Evolutionary conservation across 192 early-diverging fungal species (phyloP).

Genomic region (Kickxella alabastrina): DNA sequence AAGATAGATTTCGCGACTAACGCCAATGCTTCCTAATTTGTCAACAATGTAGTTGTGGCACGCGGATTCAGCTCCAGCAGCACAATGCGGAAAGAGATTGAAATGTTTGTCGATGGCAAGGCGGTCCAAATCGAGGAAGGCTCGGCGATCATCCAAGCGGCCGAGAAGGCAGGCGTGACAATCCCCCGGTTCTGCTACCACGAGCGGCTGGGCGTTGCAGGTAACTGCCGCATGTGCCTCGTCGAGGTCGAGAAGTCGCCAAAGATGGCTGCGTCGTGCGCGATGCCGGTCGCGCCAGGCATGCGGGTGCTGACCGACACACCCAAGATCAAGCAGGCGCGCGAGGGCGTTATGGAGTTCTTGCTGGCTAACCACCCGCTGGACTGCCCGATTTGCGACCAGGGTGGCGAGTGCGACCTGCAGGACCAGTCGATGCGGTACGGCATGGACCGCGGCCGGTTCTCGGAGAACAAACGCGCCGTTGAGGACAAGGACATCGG

Average conservation of each 20-base stretch:
- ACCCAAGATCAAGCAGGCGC: conserved; percentile 92
- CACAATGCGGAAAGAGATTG: conserved; percentile 58
- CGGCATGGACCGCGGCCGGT: conserved; percentile 90
- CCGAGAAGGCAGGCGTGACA: conserved; percentile 88
- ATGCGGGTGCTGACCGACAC: conserved; percentile 97
- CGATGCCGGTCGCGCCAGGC: conserved; percentile 94
- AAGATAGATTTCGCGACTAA: neutral
- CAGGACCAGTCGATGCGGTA: conserved; percentile 98
- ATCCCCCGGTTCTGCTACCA: conserved; percentile 72
- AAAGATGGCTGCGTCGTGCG: conserved; percentile 95
- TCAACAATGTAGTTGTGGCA: neutral
- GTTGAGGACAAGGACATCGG: conserved; percentile 97
- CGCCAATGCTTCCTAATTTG: no score
- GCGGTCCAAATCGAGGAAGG: conserved; percentile 87
- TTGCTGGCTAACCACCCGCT: conserved; percentile 96
- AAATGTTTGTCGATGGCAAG: conserved; percentile 89
- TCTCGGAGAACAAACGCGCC: conserved; percentile 90
- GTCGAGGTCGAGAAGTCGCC: conserved; percentile 96
- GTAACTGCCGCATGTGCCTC: conserved; percentile 99
- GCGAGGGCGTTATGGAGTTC: conserved; percentile 92
- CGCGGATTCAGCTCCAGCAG: conserved; percentile 13
- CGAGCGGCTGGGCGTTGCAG: conserved; percentile 92
- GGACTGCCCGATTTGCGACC: conserved; percentile 98
- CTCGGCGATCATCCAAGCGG: conserved; percentile 93
- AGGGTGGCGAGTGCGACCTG: conserved; percentile 98